Conservation (phyloP, 352 stramenopile genomes). For the Phytophthora sp. region DNA sequence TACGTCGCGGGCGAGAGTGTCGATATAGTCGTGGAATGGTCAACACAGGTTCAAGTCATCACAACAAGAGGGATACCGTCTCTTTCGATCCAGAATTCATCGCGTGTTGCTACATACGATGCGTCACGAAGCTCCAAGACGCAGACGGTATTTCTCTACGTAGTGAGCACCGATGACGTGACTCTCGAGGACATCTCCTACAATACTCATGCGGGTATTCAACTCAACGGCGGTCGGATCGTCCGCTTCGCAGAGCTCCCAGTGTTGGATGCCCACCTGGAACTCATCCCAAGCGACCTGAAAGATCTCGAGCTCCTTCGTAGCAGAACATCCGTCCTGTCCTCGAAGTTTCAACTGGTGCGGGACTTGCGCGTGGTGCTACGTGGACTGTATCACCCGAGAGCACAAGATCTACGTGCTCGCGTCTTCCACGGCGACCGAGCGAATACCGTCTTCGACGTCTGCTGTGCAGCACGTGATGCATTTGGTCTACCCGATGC, state of each 20-base stretch:
- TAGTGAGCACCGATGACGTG: slow-evolving; percentile 24
- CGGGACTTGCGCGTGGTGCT: slow-evolving; percentile 57
- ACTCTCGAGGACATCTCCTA: slow-evolving; percentile 57
- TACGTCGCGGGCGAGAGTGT: slow-evolving; percentile 71
- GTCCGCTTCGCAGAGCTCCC: slow-evolving; percentile 40
- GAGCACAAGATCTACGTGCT: slow-evolving; percentile 57
- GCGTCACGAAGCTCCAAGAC: slow-evolving; percentile 42
- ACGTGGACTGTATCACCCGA: slow-evolving; percentile 70
- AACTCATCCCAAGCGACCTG: slow-evolving; percentile 36
- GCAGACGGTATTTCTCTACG: slow-evolving; percentile 62
- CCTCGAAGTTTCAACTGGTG: slow-evolving; percentile 68
- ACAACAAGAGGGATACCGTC: slow-evolving; percentile 39
- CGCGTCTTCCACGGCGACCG: slow-evolving; percentile 58
- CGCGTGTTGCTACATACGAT: slow-evolving; percentile 46
- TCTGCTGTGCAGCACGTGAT: slow-evolving; percentile 47
- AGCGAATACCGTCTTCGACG: slow-evolving; percentile 49
- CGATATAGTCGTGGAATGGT: slow-evolving; percentile 71
- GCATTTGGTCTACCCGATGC: slow-evolving; percentile 54
- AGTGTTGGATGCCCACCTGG: slow-evolving; percentile 48
- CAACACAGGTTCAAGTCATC: slow-evolving; percentile 46
- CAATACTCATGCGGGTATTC: slow-evolving; percentile 41
- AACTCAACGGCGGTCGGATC: slow-evolving; percentile 65
- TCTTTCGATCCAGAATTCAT: slow-evolving; percentile 49
- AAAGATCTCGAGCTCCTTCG: slow-evolving; percentile 30
- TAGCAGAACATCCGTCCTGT: slow-evolving; percentile 39